A percentile compares a stretch with the other conserved stretches of the same genome.
phyloP scores from a whole-genome alignment of 1,284 basidiomycete genomes.

The Cutaneotrichosporon cutaneum region DNA sequence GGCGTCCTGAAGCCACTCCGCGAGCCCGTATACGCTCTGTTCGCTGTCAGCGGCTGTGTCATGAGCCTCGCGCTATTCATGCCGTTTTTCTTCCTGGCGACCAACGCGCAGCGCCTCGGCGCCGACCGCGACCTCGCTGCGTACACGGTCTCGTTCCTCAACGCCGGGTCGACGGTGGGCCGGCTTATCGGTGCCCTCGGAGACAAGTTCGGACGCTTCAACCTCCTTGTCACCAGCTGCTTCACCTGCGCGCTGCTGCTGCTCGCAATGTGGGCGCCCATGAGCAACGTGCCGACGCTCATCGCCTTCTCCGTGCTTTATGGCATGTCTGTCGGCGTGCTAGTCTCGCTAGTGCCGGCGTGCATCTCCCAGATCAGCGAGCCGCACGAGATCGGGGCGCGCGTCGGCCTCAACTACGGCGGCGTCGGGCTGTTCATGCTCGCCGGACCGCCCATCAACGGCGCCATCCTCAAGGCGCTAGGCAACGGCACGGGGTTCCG shows the following conservation, averaged over 20 bases:
- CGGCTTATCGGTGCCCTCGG: slow-evolving; percentile 21
- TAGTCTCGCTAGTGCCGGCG: slow-evolving; percentile 34
- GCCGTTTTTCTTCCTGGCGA: slow-evolving; percentile 40
- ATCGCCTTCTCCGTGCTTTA: slow-evolving; percentile 46
- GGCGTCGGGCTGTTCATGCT: slow-evolving; percentile 37
- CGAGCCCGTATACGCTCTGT: slow-evolving; percentile 32
- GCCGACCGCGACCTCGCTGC: slow-evolving; percentile 32
- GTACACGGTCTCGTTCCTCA: slow-evolving; percentile 40
- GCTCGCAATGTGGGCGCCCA: slow-evolving; percentile 33
- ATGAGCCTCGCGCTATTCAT: slow-evolving; percentile 40
- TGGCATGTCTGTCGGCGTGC: slow-evolving; percentile 39
- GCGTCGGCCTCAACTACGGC: slow-evolving; percentile 33
- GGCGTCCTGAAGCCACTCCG: slow-evolving; percentile 27
- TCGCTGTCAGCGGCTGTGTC: slow-evolving; percentile 25
- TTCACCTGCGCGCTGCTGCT: slow-evolving; percentile 21
- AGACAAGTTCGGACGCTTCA: slow-evolving; percentile 28
- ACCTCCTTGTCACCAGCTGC: slow-evolving; percentile 38
- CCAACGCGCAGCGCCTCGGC: slow-evolving; percentile 37
- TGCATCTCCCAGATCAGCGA: slow-evolving; percentile 30
- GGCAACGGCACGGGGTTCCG: slow-evolving; percentile 1
- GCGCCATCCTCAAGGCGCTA: slow-evolving; percentile 40
- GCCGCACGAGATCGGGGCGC: slow-evolving; percentile 33
- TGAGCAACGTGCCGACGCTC: slow-evolving; percentile 28
- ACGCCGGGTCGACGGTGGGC: slow-evolving; percentile 37
- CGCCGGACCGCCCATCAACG: slow-evolving; percentile 46